Conservation (phyloP, 2,329 filamentous ascomycete genomes). For the Verruconis gallopava region DNA sequence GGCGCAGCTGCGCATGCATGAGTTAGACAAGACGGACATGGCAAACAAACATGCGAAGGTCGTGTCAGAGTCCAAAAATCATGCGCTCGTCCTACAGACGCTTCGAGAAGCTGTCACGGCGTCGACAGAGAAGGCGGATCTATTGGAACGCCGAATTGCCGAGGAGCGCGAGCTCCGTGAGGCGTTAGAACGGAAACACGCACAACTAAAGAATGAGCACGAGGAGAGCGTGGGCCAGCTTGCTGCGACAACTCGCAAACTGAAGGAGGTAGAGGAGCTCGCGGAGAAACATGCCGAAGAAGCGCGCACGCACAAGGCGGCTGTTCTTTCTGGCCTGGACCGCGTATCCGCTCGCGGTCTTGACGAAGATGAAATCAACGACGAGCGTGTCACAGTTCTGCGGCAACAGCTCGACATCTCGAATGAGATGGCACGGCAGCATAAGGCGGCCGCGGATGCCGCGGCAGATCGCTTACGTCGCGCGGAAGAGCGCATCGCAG, state of each 20-base stretch:
- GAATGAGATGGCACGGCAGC: slow-evolving; percentile 70
- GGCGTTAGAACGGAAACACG: slow-evolving; percentile 61
- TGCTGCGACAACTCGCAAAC: slow-evolving; percentile 55
- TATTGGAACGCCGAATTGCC: slow-evolving; percentile 69
- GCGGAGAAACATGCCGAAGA: slow-evolving; percentile 79
- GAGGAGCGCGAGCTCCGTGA: slow-evolving; percentile 71
- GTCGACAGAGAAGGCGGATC: slow-evolving; percentile 60
- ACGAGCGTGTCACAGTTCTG: slow-evolving; percentile 58
- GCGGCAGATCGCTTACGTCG: slow-evolving; percentile 81
- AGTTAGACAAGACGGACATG: slow-evolving; percentile 75
- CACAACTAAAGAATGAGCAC: slow-evolving; percentile 66
- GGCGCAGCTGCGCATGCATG: slow-evolving; percentile 60
- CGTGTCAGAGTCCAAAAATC: slow-evolving; percentile 53
- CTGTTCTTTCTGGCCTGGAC: slow-evolving; percentile 69
- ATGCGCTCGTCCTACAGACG: slow-evolving; percentile 57
- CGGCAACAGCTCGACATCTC: slow-evolving; percentile 69
- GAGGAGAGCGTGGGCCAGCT: slow-evolving; percentile 70
- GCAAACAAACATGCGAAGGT: slow-evolving; percentile 54
- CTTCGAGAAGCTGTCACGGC: slow-evolving; percentile 67
- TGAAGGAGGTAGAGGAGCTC: slow-evolving; percentile 78
- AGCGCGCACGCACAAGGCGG: slow-evolving; percentile 71
- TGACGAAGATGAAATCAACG: slow-evolving; percentile 37
- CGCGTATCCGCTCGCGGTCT: slow-evolving; percentile 50
- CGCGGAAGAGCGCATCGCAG: slow-evolving; percentile 92
- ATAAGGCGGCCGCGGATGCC: slow-evolving; percentile 74